Base-by-base conservation (phyloP, 1,284 basidiomycete species). In the Schizopora paradoxa region DNA sequence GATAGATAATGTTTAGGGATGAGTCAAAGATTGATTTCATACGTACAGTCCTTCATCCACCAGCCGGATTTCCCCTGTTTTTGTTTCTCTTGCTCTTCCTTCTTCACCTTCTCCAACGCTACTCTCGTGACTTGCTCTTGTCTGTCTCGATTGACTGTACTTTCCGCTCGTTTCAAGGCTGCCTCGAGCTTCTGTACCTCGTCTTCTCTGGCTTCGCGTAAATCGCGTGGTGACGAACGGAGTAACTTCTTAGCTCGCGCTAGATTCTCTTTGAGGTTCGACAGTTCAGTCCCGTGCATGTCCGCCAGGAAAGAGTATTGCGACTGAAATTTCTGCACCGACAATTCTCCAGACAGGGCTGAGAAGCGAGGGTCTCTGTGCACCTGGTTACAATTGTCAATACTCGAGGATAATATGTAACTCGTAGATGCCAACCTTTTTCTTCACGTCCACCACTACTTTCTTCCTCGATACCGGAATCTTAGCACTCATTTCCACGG, bases 361-460 rank as follows among this genome's bases (percentile, higher is more conserved):
- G 89, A 73, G 67, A 98, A 98, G 36, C 94, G 82, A 2, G 95
- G 94, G 66, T 98, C 94, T 32, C 94, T 81, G 7, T 82, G 66
- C 61, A 82, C 75, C 88, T 91, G 58, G 26, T 38, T 14, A 5
- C 45, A 10, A 33, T 14, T 47, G 32, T 38, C 40, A 5, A 18
- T 10, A 5, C 25, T 19, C 21, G 23, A 18, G 16, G 19, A 4
- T 27, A 19, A 31, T 7, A 33, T 6, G 31, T 6, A 11, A 11
- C 11, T 32, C 44, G 41, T 7, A 31, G 27, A 23, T 35, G 64
- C 82, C 50, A 57, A 89, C 90, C 27, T 72, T 61, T 51, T 80
- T 77, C 35, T 76, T 71, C 4, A 80, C 74, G 51, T 92, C 86
- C 5, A 94, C 76, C 1, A 91, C 84, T n/a, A 69, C 70, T 44